A percentile compares a stretch with the other conserved stretches of the same genome.
phyloP scores from a whole-genome alignment of 768 basidiomycete species.

The Trametes cingulata region DNA sequence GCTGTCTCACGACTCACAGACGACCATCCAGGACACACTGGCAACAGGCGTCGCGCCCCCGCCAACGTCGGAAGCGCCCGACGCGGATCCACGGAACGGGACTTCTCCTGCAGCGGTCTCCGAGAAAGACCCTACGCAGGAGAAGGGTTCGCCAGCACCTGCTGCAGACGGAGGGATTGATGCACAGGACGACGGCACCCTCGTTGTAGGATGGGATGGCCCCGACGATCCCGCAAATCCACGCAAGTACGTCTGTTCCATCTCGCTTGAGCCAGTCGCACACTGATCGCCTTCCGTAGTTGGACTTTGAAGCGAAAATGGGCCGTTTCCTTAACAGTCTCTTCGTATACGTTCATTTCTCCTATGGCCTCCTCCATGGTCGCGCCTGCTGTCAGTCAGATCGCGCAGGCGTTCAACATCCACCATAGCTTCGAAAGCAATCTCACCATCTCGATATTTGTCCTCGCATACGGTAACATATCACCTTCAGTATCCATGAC shows the following conservation, averaged over 20 bases:
- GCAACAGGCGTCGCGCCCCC: too few relatives aligned
- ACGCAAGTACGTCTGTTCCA: constrained; percentile 32
- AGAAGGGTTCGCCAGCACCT: too few relatives aligned
- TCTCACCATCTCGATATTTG: constrained; percentile 61
- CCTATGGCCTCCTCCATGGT: constrained; percentile 74
- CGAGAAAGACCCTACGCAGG: too few relatives aligned
- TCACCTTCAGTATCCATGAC: neutral
- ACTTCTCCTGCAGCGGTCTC: too few relatives aligned
- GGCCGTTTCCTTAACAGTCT: constrained; percentile 36
- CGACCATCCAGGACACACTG: too few relatives aligned
- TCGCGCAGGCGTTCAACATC: constrained; percentile 57
- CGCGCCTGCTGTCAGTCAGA: constrained; percentile 57
- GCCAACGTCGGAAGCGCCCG: too few relatives aligned
- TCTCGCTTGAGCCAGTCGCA: neutral
- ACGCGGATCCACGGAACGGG: too few relatives aligned
- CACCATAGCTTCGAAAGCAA: constrained; percentile 49
- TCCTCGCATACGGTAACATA: constrained; percentile 57
- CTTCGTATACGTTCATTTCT: constrained; percentile 30
- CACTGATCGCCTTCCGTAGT: constrained; percentile 33
- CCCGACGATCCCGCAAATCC: constrained; percentile 39
- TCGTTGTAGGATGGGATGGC: constrained; percentile 39
- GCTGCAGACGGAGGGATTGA: too few relatives aligned
- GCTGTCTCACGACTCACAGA: too few relatives aligned
- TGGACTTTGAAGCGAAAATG: constrained; percentile 63
- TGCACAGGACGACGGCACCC: neutral